A percentile compares a stretch with the other conserved stretches of the same genome.
phyloP scores from a whole-genome alignment of 176 grass and related monocot species.

The Oryza glumipatula region DNA sequence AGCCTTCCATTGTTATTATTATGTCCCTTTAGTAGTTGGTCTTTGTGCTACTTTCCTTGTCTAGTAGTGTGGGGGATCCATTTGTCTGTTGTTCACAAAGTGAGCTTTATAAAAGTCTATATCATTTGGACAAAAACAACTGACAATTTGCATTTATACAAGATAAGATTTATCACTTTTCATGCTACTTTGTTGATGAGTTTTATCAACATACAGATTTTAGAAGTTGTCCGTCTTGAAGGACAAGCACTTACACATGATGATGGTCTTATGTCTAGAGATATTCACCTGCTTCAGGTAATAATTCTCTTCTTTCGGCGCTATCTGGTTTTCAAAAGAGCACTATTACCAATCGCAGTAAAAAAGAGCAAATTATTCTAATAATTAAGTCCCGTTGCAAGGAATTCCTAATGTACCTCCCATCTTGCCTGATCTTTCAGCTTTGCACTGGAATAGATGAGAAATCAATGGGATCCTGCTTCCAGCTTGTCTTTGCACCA shows the following conservation, averaged over 20 bases:
- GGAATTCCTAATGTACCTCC: conserved; percentile 2
- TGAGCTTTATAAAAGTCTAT: conserved; percentile 14
- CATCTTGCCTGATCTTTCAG: conserved; percentile 60
- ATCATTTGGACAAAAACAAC: conserved; percentile 19
- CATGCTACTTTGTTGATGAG: background rate
- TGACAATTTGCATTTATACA: background rate
- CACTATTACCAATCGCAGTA: background rate
- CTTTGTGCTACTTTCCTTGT: conserved; percentile 9
- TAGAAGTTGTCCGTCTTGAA: conserved; percentile 98
- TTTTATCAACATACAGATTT: conserved; percentile 56
- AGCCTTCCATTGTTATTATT: background rate
- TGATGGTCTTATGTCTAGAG: conserved; percentile 71
- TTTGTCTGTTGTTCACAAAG: background rate
- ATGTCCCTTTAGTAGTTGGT: background rate
- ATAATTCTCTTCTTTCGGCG: background rate
- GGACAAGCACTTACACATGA: conserved; percentile 75
- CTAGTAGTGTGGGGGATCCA: background rate
- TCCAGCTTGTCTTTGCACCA: conserved; percentile 97
- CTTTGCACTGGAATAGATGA: conserved; percentile 95
- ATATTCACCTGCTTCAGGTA: conserved; percentile 97
- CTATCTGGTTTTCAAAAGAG: conserved; percentile 22
- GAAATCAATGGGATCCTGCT: conserved; percentile 91
- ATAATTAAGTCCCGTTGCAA: background rate
- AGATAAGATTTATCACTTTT: background rate
- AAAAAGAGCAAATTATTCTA: background rate